Evolutionary conservation across 768 basidiomycete species (phyloP), one percentile per base, ranked within the genome.

Genomic region (Russula lepida): DNA sequence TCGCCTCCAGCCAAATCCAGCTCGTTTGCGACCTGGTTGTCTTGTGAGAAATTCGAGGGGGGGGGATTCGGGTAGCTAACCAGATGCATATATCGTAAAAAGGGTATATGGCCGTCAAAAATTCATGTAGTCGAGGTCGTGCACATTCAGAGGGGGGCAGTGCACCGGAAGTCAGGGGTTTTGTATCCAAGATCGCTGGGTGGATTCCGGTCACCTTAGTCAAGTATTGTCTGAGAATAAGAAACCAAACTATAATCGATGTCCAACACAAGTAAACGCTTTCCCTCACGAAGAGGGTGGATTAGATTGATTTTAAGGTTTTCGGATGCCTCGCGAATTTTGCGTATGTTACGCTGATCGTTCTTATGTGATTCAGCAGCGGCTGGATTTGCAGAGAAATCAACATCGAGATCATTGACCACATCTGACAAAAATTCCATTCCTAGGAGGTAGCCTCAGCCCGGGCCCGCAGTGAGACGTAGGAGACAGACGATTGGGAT

Each of bases 11-110:
- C 91, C 91, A 93, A 53, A 89, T 78, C 92, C 92, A 93, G 64
- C 83, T 85, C 3, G 92, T 93, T 69, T 91, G 88, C 1, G 84
- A 86, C 87, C 86, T 88, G 63, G n/a, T 37, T 23, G 8, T 28
- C 58, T 41, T 57, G 23, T 46, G 30, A 55, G 35, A 53, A 47
- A 25, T 13, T 23, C 13, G 4, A 32, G 53, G 48, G 27, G 13
- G 13, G 37, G 19, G 19, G 35, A 46, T 12, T 23, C 0, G 3
- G 25, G 30, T 11, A 21, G 44, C 69, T 41, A 68, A 88, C 92
- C 92, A 95, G 64, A 95, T 88, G 67, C 88, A 89, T 63, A 95
- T 89, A 67, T 95, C 92, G 70, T 95, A 95, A 69, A 84, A 77
- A 6, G 86, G 86, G 68, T 93, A 92, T 55, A 90, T 77, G 6